A percentile compares a stretch with the other conserved stretches of the same genome.
phyloP scores from a whole-genome alignment of 2,329 filamentous ascomycete genomes.

The Pseudodiploospora longispora region DNA sequence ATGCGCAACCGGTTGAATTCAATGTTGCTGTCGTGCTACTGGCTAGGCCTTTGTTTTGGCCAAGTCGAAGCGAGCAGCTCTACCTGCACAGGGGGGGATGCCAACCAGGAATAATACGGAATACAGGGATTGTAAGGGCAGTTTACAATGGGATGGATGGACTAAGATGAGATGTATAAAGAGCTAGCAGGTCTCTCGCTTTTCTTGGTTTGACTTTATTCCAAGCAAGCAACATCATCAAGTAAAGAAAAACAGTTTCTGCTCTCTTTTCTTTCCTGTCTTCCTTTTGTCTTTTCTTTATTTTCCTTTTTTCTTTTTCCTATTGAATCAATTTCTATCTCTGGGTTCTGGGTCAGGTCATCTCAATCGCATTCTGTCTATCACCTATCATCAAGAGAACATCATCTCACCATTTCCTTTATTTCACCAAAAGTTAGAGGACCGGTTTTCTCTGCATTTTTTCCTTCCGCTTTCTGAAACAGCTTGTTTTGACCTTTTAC shows the following conservation, averaged over 20 bases:
- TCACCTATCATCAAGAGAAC: slow-evolving; percentile 1
- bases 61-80: too few species aligned
- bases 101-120: too few species aligned
- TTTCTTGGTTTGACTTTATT: neutral
- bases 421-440: too few species aligned
- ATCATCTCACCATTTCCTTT: too few species aligned
- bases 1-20: too few species aligned
- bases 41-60: too few species aligned
- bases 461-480: too few species aligned
- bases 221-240: neutral
- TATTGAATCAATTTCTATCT: slow-evolving; percentile 14
- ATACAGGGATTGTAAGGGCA: too few species aligned
- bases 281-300: slow-evolving; percentile 12
- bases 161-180: slow-evolving; percentile 1
- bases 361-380: slow-evolving; percentile 16
- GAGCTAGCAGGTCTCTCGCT: neutral
- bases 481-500: slow-evolving; percentile 2
- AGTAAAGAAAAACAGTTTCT: neutral
- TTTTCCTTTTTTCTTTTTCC: slow-evolving; percentile 15
- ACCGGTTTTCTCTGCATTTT: too few species aligned
- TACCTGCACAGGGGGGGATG: too few species aligned
- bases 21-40: too few species aligned
- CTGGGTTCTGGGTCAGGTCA: slow-evolving; percentile 14
- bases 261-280: slow-evolving; percentile 4
- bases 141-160: too few species aligned